phyloP scores from a whole-genome alignment of 2,329 filamentous ascomycete genomes.

The Zymoseptoria ardabiliae region DNA sequence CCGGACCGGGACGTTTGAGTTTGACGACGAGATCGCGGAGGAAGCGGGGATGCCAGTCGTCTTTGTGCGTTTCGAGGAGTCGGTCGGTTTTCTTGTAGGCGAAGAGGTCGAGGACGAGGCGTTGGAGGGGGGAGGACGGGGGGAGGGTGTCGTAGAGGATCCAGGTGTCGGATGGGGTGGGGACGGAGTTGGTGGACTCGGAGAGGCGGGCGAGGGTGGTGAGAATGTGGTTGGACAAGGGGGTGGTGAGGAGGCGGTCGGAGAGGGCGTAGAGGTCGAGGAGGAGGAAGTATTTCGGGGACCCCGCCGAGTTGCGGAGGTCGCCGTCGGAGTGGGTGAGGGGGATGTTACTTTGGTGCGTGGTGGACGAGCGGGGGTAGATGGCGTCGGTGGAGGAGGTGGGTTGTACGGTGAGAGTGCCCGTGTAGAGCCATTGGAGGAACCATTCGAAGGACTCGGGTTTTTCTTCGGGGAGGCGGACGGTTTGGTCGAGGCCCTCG shows the following conservation, averaged over 20 bases:
- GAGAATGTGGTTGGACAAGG: slow-evolving; percentile 38
- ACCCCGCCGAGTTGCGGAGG: slow-evolving; percentile 39
- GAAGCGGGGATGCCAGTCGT: slow-evolving; percentile 43
- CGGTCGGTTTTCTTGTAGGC: slow-evolving; percentile 47
- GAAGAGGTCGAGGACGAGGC: slow-evolving; percentile 43
- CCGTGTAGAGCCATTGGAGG: slow-evolving; percentile 46
- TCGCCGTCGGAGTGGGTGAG: slow-evolving; percentile 26
- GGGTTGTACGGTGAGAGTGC: slow-evolving; percentile 26
- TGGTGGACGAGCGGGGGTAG: slow-evolving; percentile 1
- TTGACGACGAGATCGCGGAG: slow-evolving; percentile 41
- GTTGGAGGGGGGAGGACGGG: slow-evolving; percentile 33
- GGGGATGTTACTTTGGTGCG: slow-evolving; percentile 5
- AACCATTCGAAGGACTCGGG: slow-evolving; percentile 44
- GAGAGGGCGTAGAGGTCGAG: slow-evolving; percentile 42
- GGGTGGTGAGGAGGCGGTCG: slow-evolving; percentile 42
- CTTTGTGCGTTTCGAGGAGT: slow-evolving; percentile 39
- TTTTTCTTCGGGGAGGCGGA: slow-evolving; percentile 39
- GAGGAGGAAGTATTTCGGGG: slow-evolving; percentile 45
- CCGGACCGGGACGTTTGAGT: slow-evolving; percentile 39
- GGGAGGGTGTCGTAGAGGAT: slow-evolving; percentile 41
- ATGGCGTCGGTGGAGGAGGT: slow-evolving; percentile 5
- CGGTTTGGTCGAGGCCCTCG: slow-evolving; percentile 37
- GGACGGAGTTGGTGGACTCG: slow-evolving; percentile 43
- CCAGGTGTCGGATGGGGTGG: slow-evolving; percentile 43
- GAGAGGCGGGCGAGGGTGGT: slow-evolving; percentile 39